These are phyloP conservation scores for Sclerotinia minor DNA, from an alignment of 2,329 filamentous ascomycete genomes.

Conservation along the genomic window DNA sequence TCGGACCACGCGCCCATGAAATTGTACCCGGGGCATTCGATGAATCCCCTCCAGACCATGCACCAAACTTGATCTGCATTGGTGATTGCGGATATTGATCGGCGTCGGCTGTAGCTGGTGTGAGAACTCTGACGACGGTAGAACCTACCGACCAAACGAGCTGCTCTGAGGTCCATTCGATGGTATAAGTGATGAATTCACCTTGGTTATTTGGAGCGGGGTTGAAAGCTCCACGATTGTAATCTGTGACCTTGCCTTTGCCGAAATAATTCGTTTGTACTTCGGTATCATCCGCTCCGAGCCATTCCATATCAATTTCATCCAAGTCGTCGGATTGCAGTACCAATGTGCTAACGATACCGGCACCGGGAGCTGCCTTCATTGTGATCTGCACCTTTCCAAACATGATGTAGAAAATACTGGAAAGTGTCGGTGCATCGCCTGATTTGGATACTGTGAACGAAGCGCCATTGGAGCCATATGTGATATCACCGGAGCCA, in stretches of 20 bases:
- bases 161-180: conserved; percentile 87
- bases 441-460: conserved; percentile 79
- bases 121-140: conserved; percentile 73
- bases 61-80: conserved; percentile 89
- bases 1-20: conserved; percentile 82
- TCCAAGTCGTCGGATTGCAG: conserved; percentile 89
- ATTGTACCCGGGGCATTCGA: conserved; percentile 78
- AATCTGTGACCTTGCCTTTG: conserved; percentile 81
- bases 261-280: conserved; percentile 98
- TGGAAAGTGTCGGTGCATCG: conserved; percentile 81
- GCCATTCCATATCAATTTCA: conserved; percentile 97
- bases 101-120: conserved; percentile 63
- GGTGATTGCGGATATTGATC: conserved; percentile 91
- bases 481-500: conserved; percentile 67
- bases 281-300: conserved; percentile 72
- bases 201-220: conserved; percentile 66
- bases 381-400: conserved; percentile 83
- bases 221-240: conserved; percentile 85
- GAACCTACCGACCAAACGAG: conserved; percentile 87
- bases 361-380: conserved; percentile 82
- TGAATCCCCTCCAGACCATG: conserved; percentile 87
- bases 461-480: conserved; percentile 72
- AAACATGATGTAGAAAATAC: conserved; percentile 99
- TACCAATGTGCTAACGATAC: conserved; percentile 91
- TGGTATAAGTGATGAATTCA: conserved; percentile 78